Evolutionary conservation across 805 yeast species (phyloP).

Genomic region (Candida nemodendra): DNA sequence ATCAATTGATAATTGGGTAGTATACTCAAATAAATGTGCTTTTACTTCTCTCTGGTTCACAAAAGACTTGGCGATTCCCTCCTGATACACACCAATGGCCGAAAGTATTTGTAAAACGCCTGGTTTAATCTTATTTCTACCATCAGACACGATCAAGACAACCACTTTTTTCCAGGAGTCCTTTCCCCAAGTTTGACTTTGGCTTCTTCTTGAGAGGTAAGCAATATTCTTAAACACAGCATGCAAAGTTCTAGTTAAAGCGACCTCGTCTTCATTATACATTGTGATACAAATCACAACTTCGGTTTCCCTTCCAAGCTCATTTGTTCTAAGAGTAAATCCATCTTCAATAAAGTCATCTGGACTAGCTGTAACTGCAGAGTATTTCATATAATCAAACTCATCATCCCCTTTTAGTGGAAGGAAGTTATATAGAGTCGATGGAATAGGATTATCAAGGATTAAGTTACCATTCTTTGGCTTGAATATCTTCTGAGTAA

Average conservation of each 20-base stretch:
- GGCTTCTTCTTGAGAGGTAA: constrained; percentile 76
- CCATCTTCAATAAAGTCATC: constrained; percentile 79
- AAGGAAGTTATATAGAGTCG: constrained; percentile 77
- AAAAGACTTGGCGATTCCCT: constrained; percentile 91
- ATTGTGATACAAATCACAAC: constrained; percentile 89
- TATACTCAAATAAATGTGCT: constrained; percentile 93
- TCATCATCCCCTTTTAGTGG: constrained; percentile 90
- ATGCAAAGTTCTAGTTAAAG: constrained; percentile 91
- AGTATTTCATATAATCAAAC: constrained; percentile 92
- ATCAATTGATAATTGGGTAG: constrained; percentile 92
- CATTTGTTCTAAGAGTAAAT: constrained; percentile 82
- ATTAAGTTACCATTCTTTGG: constrained; percentile 81
- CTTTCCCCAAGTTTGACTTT: constrained; percentile 89
- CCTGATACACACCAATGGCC: constrained; percentile 96
- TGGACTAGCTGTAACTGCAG: constrained; percentile 94
- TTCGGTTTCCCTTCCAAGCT: constrained; percentile 88
- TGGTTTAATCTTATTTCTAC: constrained; percentile 83
- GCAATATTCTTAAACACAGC: constrained; percentile 92
- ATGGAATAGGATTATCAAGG: constrained; percentile 91
- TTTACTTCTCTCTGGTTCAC: constrained; percentile 90
- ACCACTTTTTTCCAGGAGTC: constrained; percentile 97
- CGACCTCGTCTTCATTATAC: constrained; percentile 93
- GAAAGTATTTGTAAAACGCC: constrained; percentile 86
- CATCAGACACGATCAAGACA: constrained; percentile 89
- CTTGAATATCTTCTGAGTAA: constrained; percentile 60